These are phyloP conservation scores for Colletotrichum cordylinicola DNA, from an alignment of 2,329 filamentous ascomycete genomes.

Conservation along the genomic window DNA sequence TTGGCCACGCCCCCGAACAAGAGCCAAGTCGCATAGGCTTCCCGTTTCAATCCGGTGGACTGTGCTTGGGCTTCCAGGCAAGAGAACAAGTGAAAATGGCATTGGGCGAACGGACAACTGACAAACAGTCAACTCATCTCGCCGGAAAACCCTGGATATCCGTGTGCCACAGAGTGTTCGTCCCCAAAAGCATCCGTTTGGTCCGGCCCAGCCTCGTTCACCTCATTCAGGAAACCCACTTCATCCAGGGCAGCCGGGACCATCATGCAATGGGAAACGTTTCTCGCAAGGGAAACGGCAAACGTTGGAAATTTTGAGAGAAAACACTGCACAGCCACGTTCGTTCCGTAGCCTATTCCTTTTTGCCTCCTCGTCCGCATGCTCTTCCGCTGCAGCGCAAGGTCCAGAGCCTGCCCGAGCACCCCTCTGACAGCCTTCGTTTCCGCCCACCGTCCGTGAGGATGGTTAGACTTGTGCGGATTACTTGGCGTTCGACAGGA, in stretches of 20 bases:
- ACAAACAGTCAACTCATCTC: neutral
- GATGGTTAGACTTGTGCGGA: neutral
- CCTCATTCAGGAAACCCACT: neutral
- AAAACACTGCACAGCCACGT: neutral
- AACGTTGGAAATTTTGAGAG: neutral
- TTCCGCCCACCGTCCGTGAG: neutral
- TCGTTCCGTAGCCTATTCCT: neutral
- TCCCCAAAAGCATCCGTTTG: neutral
- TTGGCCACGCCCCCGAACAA: neutral
- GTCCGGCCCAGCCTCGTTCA: neutral
- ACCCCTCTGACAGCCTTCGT: neutral
- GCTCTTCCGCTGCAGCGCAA: neutral
- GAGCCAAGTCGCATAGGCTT: constrained; percentile 1
- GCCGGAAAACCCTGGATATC: neutral
- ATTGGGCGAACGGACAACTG: neutral
- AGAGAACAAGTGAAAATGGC: neutral
- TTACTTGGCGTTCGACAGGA: neutral
- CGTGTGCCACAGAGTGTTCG: neutral
- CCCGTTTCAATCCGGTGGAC: constrained; percentile 18
- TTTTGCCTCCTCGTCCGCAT: neutral
- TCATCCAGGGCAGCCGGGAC: neutral
- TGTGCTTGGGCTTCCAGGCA: neutral
- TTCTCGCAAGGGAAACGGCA: neutral
- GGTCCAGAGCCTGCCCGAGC: neutral
- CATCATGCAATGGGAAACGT: neutral